Base-by-base conservation (phyloP, 2,329 filamentous ascomycete genomes). In the Beauveria medogensis region DNA sequence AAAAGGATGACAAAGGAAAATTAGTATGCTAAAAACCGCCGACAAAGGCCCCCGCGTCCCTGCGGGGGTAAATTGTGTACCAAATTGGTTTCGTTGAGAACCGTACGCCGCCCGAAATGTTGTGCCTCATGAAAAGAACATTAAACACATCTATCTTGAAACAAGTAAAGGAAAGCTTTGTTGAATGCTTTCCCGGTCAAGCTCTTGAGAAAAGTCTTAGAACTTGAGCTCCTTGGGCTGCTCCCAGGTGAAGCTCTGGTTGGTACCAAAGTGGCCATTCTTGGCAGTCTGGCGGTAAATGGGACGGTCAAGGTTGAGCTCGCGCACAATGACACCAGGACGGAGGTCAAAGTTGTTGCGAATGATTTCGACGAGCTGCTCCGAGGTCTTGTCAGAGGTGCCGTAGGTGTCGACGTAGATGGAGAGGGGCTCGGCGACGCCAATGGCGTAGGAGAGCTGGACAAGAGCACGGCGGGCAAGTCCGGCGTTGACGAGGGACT, bases 271-370 rank as follows among this genome's bases (percentile, higher is more conserved):
- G 86, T 99, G 94, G 71, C 94, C 94, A 82, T 97, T 97, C 90
- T 97, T 97, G 80, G 94, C 94, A 62, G 94, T 99, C 83, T 93
- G 85, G 85, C 87, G 87, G 88, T 99, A 99, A 83, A 97, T 97
- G 74, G 94, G 94, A 80, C 92, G 91, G 78, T 87, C 89, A 67
- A 99, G 85, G 80, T 94, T 89, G 67, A 99, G 89, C 81, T 97
- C 92, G 82, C 91, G 91, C 79, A 97, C 94, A 72, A 99, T 97
- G 77, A 97, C 92, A 87, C 94, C 94, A 62, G 94, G 94, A 73
- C 94, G 88, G 77, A 99, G 86, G 81, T 99, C 92, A 74, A 99
- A 99, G 89, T 99, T 97, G 74, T 88, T 83, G 72, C 85, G 84
- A 81, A 99, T 92, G 78, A 99, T 97, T 76, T 92, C 78, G 70